These are phyloP conservation scores for Cymodocea nodosa DNA, from an alignment of 116 monocot species.

Conservation along the genomic window DNA sequence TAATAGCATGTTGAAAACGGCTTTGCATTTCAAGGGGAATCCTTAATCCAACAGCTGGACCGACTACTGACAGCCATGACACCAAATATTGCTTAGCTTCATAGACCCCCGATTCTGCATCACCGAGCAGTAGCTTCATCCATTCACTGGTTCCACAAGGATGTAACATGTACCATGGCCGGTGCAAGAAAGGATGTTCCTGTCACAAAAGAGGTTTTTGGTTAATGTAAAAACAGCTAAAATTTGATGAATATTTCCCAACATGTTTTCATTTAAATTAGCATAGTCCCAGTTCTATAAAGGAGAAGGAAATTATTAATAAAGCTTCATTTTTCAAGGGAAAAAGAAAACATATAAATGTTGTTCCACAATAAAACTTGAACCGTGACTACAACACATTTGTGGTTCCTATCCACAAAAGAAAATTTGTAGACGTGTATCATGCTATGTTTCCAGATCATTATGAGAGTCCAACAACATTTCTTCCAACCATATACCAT, in stretches of 20 bases:
- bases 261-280: not conserved
- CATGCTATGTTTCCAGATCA: no score
- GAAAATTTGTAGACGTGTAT: no score
- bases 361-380: not conserved
- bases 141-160: conserved; percentile 94
- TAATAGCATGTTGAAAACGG: not conserved
- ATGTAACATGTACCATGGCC: conserved; percentile 80
- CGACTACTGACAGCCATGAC: conserved; percentile 77
- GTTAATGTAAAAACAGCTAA: not conserved
- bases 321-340: not conserved
- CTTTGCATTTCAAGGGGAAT: conserved; percentile 44
- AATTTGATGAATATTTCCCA: not conserved
- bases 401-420: no score
- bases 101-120: not conserved
- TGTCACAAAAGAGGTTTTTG: conserved; percentile 8
- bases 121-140: conserved; percentile 59
- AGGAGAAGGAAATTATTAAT: not conserved
- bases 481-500: not conserved
- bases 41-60: conserved; percentile 65
- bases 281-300: not conserved
- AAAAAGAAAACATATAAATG: not conserved
- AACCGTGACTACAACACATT: no score
- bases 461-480: not conserved
- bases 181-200: conserved; percentile 84
- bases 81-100: conserved; percentile 28